Evolutionary conservation across 164 flowering plant genomes (phyloP).

Genomic region (Echeveria elegans): DNA sequence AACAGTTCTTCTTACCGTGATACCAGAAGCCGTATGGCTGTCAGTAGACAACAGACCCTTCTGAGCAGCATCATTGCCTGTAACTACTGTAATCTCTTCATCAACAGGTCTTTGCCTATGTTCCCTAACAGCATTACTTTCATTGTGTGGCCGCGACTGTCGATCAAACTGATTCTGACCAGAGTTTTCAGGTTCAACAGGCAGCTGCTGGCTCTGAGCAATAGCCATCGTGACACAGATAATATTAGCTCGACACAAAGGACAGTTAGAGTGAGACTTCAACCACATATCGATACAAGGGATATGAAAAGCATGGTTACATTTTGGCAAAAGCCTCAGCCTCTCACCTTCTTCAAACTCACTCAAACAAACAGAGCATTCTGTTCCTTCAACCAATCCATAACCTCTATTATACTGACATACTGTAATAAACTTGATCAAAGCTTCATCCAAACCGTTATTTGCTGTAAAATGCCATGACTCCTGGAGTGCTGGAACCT

Average conservation of each 20-base stretch:
- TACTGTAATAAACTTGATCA: constrained; percentile 57
- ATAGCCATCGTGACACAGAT: constrained; percentile 12
- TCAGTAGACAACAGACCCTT: too few relatives aligned
- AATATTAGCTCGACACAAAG: constrained; percentile 62
- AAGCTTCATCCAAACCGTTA: constrained; percentile 55
- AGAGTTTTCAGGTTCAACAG: too few relatives aligned
- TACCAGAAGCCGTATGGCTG: too few relatives aligned
- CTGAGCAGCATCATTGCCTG: too few relatives aligned
- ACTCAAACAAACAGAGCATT: constrained; percentile 75
- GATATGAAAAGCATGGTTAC: constrained; percentile 83
- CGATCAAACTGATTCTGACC: too few relatives aligned
- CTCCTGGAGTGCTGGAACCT: constrained; percentile 22
- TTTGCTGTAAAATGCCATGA: constrained; percentile 30
- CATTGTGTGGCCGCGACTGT: too few relatives aligned
- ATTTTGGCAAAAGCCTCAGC: constrained; percentile 65
- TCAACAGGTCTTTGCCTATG: too few relatives aligned
- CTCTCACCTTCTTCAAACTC: constrained; percentile 67
- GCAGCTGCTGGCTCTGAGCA: too few relatives aligned
- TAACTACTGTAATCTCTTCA: too few relatives aligned
- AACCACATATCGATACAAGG: constrained; percentile 84
- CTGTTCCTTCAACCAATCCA: constrained; percentile 58
- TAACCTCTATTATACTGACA: constrained; percentile 55
- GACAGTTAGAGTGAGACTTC: constrained; percentile 67
- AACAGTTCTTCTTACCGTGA: too few relatives aligned
- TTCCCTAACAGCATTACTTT: too few relatives aligned